phyloP scores from a whole-genome alignment of 2,329 filamentous ascomycete species.

The Emydomyces testavorans region DNA sequence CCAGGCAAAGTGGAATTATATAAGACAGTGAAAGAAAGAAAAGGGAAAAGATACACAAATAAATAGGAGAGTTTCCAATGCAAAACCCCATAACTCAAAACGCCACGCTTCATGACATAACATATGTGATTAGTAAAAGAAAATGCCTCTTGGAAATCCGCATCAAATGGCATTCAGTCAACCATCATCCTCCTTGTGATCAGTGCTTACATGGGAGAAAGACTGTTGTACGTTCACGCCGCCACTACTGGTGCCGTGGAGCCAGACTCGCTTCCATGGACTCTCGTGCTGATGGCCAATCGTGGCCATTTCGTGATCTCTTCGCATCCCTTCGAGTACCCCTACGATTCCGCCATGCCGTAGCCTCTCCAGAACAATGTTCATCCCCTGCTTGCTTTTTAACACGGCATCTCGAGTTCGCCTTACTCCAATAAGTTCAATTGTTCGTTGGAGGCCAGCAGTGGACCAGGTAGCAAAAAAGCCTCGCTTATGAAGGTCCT shows the following conservation, averaged over 20 bases:
- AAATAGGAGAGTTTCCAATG: slow-evolving; percentile 15
- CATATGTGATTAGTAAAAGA: background rate
- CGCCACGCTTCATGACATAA: slow-evolving; percentile 13
- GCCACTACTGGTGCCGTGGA: slow-evolving; percentile 23
- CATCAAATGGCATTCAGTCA: background rate
- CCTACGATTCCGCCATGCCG: slow-evolving; percentile 54
- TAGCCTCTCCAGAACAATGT: slow-evolving; percentile 52
- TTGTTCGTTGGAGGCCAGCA: slow-evolving; percentile 49
- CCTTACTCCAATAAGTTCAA: slow-evolving; percentile 51
- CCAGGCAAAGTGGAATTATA: background rate
- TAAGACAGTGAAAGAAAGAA: slow-evolving; percentile 7
- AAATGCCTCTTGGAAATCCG: background rate
- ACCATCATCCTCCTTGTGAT: slow-evolving; percentile 11
- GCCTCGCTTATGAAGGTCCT: slow-evolving; percentile 43
- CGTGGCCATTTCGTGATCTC: slow-evolving; percentile 41
- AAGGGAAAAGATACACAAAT: background rate
- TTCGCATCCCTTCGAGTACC: slow-evolving; percentile 59
- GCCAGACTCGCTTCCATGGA: slow-evolving; percentile 35
- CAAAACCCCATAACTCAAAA: slow-evolving; percentile 11
- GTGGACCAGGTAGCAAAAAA: slow-evolving; percentile 51
- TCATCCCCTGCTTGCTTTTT: slow-evolving; percentile 56
- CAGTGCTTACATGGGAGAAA: slow-evolving; percentile 3
- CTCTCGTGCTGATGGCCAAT: slow-evolving; percentile 28
- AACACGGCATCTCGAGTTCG: slow-evolving; percentile 49
- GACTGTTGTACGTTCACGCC: slow-evolving; percentile 6